A percentile compares a stretch with the other conserved stretches of the same genome.
Evolutionary conservation across 768 basidiomycete genomes (phyloP).

Genomic region (Chalciporus sphaerocephalus): DNA sequence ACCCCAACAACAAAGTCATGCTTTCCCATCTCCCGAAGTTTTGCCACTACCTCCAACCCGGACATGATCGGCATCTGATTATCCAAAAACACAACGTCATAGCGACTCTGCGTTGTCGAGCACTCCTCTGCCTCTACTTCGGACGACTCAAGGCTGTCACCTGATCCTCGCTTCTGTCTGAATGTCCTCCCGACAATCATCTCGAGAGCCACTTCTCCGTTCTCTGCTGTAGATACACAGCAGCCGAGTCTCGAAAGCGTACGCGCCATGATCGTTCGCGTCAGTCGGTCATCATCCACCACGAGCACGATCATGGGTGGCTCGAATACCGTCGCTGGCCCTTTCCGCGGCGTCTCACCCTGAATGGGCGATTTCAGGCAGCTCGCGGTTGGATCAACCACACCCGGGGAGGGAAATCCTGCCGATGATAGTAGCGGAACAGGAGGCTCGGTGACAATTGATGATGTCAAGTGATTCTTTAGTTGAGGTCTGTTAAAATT

Average conservation of each 20-base stretch:
- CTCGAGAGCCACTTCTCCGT: constrained; percentile 73
- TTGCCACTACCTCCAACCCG: constrained; percentile 63
- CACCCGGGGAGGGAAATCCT: constrained; percentile 1
- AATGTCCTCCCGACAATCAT: constrained; percentile 50
- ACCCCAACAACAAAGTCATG: constrained; percentile 80
- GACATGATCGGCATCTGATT: constrained; percentile 86
- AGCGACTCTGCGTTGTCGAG: constrained; percentile 11
- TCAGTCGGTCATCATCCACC: constrained; percentile 80
- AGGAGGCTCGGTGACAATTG: constrained; percentile 4
- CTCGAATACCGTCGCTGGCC: constrained; percentile 35
- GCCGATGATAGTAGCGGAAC: constrained; percentile 1
- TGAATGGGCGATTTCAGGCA: constrained; percentile 13
- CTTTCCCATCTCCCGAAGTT: constrained; percentile 60
- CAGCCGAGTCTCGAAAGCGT: constrained; percentile 78
- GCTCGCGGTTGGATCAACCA: constrained; percentile 7
- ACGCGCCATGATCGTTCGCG: constrained; percentile 75
- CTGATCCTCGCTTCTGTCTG: background rate
- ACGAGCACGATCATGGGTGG: constrained; percentile 63
- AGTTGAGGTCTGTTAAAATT: background rate
- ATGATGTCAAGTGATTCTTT: background rate
- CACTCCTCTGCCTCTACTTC: background rate
- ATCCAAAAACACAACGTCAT: constrained; percentile 51
- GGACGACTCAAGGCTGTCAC: background rate
- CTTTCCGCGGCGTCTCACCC: constrained; percentile 8
- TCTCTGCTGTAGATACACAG: constrained; percentile 74